Conservation (phyloP, 2,329 filamentous ascomycete genomes). For the Penicillium sp. region DNA sequence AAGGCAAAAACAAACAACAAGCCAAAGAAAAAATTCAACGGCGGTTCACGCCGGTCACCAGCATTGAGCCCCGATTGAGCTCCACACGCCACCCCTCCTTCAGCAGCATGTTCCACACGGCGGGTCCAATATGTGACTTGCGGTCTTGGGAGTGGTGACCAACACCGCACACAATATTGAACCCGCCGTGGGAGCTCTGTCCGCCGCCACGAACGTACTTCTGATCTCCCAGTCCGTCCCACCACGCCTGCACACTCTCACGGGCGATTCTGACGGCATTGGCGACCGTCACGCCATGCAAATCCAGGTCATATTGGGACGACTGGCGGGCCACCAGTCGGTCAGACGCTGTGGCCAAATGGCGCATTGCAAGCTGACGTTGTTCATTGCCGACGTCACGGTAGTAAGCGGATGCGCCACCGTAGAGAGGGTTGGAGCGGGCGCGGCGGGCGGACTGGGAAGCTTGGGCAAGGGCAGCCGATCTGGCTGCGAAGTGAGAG, state of each 20-base stretch:
- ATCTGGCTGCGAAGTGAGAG: slow-evolving; percentile 49
- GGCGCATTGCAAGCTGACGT: slow-evolving; percentile 56
- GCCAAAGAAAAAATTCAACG: slow-evolving; percentile 17
- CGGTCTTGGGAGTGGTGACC: slow-evolving; percentile 78
- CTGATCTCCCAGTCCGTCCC: slow-evolving; percentile 68
- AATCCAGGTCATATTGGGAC: slow-evolving; percentile 61
- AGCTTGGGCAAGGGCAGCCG: slow-evolving; percentile 58
- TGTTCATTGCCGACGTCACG: slow-evolving; percentile 67
- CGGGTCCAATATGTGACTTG: slow-evolving; percentile 71
- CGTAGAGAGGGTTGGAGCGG: slow-evolving; percentile 70
- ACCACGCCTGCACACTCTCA: slow-evolving; percentile 70
- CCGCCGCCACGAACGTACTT: slow-evolving; percentile 51
- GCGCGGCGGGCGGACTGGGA: slow-evolving; percentile 58
- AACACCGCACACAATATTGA: slow-evolving; percentile 75
- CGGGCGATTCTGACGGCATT: slow-evolving; percentile 78
- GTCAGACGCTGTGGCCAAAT: slow-evolving; percentile 68
- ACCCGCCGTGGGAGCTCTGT: slow-evolving; percentile 54
- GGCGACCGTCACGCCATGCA: slow-evolving; percentile 79
- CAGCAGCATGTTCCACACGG: slow-evolving; percentile 73
- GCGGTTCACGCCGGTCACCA: slow-evolving; percentile 61
- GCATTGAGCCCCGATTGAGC: slow-evolving; percentile 67
- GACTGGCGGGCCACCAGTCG: slow-evolving; percentile 68
- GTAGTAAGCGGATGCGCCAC: slow-evolving; percentile 75
- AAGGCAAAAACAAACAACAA: neutral
- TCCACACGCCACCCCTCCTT: slow-evolving; percentile 82